These are phyloP conservation scores for Microbotryum lychnidis-dioicae DNA, from an alignment of 1,284 basidiomycete genomes.

Conservation along the genomic window DNA sequence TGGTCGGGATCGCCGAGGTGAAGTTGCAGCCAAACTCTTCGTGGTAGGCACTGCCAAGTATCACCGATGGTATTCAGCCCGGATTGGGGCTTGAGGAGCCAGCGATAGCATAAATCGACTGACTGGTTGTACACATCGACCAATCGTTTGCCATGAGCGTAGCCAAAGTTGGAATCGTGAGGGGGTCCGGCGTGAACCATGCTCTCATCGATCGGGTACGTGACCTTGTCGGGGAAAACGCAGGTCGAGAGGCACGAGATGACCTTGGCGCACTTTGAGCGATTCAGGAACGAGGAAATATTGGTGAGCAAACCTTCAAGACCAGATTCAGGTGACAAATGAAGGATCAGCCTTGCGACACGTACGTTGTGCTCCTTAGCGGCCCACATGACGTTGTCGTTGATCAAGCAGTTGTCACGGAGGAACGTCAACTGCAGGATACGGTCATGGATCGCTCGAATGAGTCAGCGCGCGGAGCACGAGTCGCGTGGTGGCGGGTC, in stretches of 20 bases:
- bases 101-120: not conserved
- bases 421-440: conserved; percentile 63
- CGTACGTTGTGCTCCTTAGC: conserved; percentile 52
- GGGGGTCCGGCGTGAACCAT: conserved; percentile 82
- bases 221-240: conserved; percentile 70
- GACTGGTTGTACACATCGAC: conserved; percentile 87
- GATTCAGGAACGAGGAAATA: not conserved
- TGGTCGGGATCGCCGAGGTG: conserved; percentile 85
- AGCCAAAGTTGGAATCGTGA: conserved; percentile 83
- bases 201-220: conserved; percentile 80
- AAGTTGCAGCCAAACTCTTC: conserved; percentile 83
- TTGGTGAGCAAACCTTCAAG: not conserved
- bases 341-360: not conserved
- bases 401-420: conserved; percentile 81
- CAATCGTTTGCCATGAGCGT: conserved; percentile 84
- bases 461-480: not conserved
- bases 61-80: not conserved
- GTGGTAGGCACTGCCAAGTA: conserved; percentile 63
- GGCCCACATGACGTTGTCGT: conserved; percentile 74
- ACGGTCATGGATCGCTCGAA: not conserved
- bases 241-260: conserved; percentile 81
- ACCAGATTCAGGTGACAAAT: not conserved
- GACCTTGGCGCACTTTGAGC: conserved; percentile 52
- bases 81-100: not conserved
- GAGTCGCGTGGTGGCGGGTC: not conserved